Evolutionary conservation across 2,329 filamentous ascomycete species (phyloP), one percentile per base, ranked within the genome.

Genomic region (Xylaria sp.): DNA sequence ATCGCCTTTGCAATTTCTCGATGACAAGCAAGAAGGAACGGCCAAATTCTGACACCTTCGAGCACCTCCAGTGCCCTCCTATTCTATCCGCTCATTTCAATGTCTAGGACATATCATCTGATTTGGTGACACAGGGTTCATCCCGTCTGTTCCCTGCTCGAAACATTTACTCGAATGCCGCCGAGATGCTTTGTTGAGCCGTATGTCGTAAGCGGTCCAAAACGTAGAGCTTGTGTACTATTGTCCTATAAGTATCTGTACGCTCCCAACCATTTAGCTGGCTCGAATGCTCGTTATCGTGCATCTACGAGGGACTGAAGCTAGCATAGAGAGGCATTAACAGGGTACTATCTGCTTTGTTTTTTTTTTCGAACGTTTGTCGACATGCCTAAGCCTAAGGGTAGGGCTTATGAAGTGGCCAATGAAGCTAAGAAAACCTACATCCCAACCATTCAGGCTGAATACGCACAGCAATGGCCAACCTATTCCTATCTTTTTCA

Each of bases 401-500:
- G 85, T 54, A 91, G 89, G 79, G 87, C 89, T 13, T 88, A 90
- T 48, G 91, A 93, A 72, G 88, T 93, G 63, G 91, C 91, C 63
- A 87, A 88, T 29, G 91, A 93, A 77, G 91, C 90, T n/a, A 92
- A 92, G 79, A 86, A 85, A 74, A 85, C 86, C 67, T 92, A 90
- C 76, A 90, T 93, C 71, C 91, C 91, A 18, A 82, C 86, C 70
- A 88, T 93, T 74, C 86, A 84, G 75, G 82, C 84, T 42, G 83
- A 87, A 76, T 89, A 86, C 79, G 83, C 81, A 67, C 81, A 83
- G 65, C 79, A 80, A 75, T 92, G 82, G 84, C 84, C 84, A 18
- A 84, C 85, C 4, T 85, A 83, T 72, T 93, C 90, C 2, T 86
- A 87, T 73, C 83, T 91, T 50, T 87, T 88, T 77, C 78, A 83